A percentile compares a stretch with the other conserved stretches of the same genome.
These are phyloP conservation scores for Paradendryphiella salina DNA, from an alignment of 2,329 filamentous ascomycete species.

Conservation along the genomic window DNA sequence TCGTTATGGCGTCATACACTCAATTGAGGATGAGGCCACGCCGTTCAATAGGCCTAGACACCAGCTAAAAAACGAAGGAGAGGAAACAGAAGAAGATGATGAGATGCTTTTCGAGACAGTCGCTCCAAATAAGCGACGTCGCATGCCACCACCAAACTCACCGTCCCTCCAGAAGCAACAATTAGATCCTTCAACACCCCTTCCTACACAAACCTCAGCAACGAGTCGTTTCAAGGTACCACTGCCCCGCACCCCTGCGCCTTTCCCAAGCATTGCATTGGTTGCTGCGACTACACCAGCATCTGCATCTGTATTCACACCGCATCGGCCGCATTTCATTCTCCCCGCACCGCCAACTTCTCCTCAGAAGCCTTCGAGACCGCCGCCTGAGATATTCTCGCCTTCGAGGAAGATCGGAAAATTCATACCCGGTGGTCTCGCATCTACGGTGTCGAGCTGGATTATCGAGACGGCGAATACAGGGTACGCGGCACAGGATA, in stretches of 20 bases:
- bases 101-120: slow-evolving; percentile 32
- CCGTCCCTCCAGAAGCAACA: slow-evolving; percentile 6
- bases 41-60: slow-evolving; percentile 5
- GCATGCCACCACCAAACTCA: slow-evolving; percentile 20
- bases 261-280: slow-evolving; percentile 10
- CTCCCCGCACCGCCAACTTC: slow-evolving; percentile 40
- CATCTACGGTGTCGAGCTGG: slow-evolving; percentile 56
- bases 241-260: slow-evolving; percentile 18
- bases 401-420: slow-evolving; percentile 56
- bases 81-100: slow-evolving; percentile 26
- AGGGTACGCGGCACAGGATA: slow-evolving; percentile 22
- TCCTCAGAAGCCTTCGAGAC: slow-evolving; percentile 34
- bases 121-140: slow-evolving; percentile 32
- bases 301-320: not conserved
- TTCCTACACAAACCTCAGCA: slow-evolving; percentile 11
- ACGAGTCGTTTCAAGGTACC: slow-evolving; percentile 36
- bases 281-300: slow-evolving; percentile 4
- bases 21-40: slow-evolving; percentile 17
- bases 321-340: slow-evolving; percentile 47
- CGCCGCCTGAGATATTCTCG: slow-evolving; percentile 58
- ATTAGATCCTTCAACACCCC: slow-evolving; percentile 15
- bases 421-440: slow-evolving; percentile 55
- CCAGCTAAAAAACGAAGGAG: not conserved
- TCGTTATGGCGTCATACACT: slow-evolving; percentile 11
- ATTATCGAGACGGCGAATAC: slow-evolving; percentile 50